Evolutionary conservation across 305 asterid genomes (phyloP), one percentile per base, ranked within the genome.

Genomic region (Fraxinus xanthoxyloides): DNA sequence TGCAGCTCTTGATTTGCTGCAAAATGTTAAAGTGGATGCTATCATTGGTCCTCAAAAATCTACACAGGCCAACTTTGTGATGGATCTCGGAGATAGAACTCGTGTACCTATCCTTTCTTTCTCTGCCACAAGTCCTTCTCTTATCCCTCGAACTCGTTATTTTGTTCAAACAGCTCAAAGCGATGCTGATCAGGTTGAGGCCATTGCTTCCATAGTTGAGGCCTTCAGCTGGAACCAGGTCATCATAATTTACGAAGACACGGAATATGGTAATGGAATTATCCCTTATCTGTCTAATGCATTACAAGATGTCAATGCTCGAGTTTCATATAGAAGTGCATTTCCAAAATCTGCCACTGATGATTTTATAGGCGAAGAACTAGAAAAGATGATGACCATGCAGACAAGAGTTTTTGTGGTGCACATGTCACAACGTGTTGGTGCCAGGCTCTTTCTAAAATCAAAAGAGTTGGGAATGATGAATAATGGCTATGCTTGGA

Each of bases 401-500:
- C 86, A 87, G 82, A 83, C 86, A 4, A 38, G 90, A 26, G 88
- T 87, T 6, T 85, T 87, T 35, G 86, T 87, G 77, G 86, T 87
- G 82, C 90, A 87, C 28, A 36, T 26, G 82, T 36, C 90, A 75
- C 84, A 38, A 76, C 38, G 51, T 73, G 86, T 88, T 24, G 97
- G 89, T 21, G 79, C 82, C 0, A 87, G 86, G 23, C 65, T 92
- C 35, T 90, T 92, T 51, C n/a, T 76, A 1, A 88, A 89, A 78
- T 89, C 85, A 3, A 84, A 79, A 48, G 93, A 89, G 30, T 82
- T 81, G 0, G 90, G 90, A 32, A 90, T 91, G 92, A 88, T 87
- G 90, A 79, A 35, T 26, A 26, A 73, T 73, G 95, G 92, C 24
- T 91, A 89, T 79, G 93, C 80, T 21, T 92, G 97, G 97, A 87